Evolutionary conservation across 1,284 basidiomycete species (phyloP), one percentile per base, ranked within the genome.

Genomic region (Polyporus tsugae): DNA sequence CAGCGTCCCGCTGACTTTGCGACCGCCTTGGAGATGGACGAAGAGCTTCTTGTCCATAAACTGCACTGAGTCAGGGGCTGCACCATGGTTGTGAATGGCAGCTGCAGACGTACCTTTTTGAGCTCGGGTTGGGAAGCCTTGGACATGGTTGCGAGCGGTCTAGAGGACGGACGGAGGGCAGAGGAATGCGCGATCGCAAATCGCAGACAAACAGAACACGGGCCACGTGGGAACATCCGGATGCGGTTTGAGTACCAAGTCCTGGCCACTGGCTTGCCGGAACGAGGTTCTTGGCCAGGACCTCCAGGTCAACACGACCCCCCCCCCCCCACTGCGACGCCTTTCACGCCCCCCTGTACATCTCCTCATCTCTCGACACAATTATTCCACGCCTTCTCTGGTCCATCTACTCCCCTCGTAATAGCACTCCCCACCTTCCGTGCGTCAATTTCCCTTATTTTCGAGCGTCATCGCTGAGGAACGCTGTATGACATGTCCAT

Each of bases 1-100:
- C 66, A 99, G 84, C n/a, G 91, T 92, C 67, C 97, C 98, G 81
- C 95, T 95, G 76, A 99, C 93, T 86, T 95, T 96, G 76, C 98
- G 92, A 67, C 96, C 96, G 64, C 97, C 98, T 80, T 99, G 97
- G 7, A 99, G 86, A 84, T 98, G 92, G 77, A 99, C 87, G 81
- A 96, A 96, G 75, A 99, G 85, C 75, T 93, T 94, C 86, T 98
- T 98, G 89, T 99, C 98, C 95, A 99, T 98, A 80, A 98, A 99
- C 94, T 98, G 78, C 74, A 68, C 64, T 11, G 22, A 4, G 36
- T 60, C n/a, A 60, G n/a, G 13, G 58, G 6, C 11, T 39, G 13
- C 25, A n/a, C 7, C 10, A 22, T 41, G 58, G 11, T 13, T 29
- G n/a, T 35, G 36, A 38, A 39, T n/a, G 13, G 35, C 1, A 7